Evolutionary conservation across 352 stramenopile genomes (phyloP).

Genomic region (Pythium angustatum): DNA sequence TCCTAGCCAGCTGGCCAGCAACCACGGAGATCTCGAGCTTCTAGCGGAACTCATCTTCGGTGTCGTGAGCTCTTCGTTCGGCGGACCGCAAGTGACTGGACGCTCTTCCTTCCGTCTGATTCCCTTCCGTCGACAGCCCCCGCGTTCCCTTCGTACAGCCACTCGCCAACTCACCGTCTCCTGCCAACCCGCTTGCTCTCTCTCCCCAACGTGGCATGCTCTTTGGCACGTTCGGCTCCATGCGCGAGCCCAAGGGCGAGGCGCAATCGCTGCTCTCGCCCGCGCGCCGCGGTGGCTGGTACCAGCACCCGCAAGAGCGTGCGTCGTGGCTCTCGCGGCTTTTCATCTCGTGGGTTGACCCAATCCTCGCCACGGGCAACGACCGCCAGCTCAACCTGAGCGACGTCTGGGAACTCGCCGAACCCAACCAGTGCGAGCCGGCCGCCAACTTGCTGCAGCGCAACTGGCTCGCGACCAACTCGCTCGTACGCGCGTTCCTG

Average conservation of each 20-base stretch:
- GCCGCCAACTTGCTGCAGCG: slow-evolving; percentile 52
- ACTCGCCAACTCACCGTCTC: background rate
- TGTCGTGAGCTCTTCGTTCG: slow-evolving; percentile 12
- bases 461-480: slow-evolving; percentile 59
- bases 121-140: background rate
- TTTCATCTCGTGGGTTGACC: slow-evolving; percentile 37
- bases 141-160: background rate
- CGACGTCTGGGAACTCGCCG: slow-evolving; percentile 66
- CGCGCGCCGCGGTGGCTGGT: slow-evolving; percentile 18
- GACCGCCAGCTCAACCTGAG: slow-evolving; percentile 43
- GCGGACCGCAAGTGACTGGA: slow-evolving; percentile 9
- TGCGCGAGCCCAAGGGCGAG: slow-evolving; percentile 27
- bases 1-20: background rate
- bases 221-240: slow-evolving; percentile 31
- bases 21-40: background rate
- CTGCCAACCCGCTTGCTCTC: background rate
- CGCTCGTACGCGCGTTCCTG: slow-evolving; percentile 54
- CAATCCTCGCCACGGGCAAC: slow-evolving; percentile 32
- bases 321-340: slow-evolving; percentile 36
- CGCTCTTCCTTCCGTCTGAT: background rate
- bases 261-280: slow-evolving; percentile 23
- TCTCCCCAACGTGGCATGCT: slow-evolving; percentile 3
- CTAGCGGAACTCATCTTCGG: slow-evolving; percentile 1
- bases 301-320: slow-evolving; percentile 31
- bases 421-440: slow-evolving; percentile 40